A percentile compares a stretch with the other conserved stretches of the same genome.
Conservation (phyloP, 2,329 filamentous ascomycete genomes). For the Keithomyces neogunnii region DNA sequence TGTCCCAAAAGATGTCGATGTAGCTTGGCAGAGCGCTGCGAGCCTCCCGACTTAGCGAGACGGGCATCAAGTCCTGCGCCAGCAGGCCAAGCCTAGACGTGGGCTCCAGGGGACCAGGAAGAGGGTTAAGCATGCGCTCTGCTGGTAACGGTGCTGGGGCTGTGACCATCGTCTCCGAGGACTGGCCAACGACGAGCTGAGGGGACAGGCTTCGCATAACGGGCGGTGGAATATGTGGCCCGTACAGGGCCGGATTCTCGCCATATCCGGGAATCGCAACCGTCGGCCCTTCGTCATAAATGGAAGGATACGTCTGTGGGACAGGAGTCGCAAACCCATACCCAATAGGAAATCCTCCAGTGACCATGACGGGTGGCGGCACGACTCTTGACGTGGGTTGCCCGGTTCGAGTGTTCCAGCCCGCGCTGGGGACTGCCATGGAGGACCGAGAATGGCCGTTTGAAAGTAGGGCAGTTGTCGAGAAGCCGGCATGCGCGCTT, state of each 20-base stretch:
- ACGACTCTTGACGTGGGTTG: slow-evolving; percentile 14
- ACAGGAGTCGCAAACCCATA: slow-evolving; percentile 20
- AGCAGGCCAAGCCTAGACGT: slow-evolving; percentile 28
- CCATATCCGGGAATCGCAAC: slow-evolving; percentile 26
- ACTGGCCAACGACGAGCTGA: slow-evolving; percentile 36
- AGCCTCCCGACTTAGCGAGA: slow-evolving; percentile 29
- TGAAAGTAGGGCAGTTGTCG: slow-evolving; percentile 25
- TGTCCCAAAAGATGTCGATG: slow-evolving; percentile 45
- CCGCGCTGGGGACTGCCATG: slow-evolving; percentile 15
- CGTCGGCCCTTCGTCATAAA: slow-evolving; percentile 21
- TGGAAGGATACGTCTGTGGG: slow-evolving; percentile 22
- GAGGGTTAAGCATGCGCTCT: slow-evolving; percentile 23
- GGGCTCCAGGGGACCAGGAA: slow-evolving; percentile 32
- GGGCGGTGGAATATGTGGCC: slow-evolving; percentile 27
- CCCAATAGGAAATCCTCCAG: slow-evolving; percentile 18
- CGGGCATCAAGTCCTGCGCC: slow-evolving; percentile 15
- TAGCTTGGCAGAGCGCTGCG: slow-evolving; percentile 39
- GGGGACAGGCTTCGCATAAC: slow-evolving; percentile 43
- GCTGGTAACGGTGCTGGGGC: slow-evolving; percentile 30
- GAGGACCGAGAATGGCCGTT: slow-evolving; percentile 21
- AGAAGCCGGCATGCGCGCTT: slow-evolving; percentile 38
- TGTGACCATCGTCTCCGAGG: slow-evolving; percentile 41
- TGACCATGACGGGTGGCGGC: slow-evolving; percentile 14
- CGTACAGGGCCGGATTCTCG: slow-evolving; percentile 22
- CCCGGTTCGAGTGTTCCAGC: slow-evolving; percentile 24